Conservation (phyloP, 2,329 filamentous ascomycete species). For the Neoascochyta sp. region DNA sequence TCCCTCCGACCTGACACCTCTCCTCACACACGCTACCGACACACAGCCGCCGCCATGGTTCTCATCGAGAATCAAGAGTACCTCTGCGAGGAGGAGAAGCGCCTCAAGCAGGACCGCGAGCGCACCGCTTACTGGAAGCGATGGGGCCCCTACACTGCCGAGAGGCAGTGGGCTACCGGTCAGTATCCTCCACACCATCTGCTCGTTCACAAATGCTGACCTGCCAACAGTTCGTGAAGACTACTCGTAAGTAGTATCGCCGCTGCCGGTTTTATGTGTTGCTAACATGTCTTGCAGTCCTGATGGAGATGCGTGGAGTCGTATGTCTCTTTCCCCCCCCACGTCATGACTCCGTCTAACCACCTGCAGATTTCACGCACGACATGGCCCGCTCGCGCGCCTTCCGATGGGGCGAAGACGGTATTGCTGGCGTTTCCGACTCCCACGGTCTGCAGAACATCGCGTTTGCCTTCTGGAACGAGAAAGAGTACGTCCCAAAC, state of each 20-base stretch:
- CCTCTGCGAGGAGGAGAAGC: conserved; percentile 84
- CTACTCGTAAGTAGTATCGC: conserved; percentile 61
- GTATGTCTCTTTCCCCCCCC: conserved; percentile 53
- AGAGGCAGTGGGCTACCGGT: conserved; percentile 95
- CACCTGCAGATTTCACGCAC: conserved; percentile 75
- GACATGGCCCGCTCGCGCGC: conserved; percentile 84
- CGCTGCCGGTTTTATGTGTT: conserved; percentile 6
- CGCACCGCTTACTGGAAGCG: conserved; percentile 94
- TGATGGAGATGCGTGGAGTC: conserved; percentile 89
- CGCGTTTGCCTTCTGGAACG: conserved; percentile 96
- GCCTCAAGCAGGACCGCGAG: conserved; percentile 79
- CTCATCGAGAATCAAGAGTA: conserved; percentile 84
- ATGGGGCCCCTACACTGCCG: conserved; percentile 92
- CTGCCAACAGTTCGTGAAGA: conserved; percentile 72
- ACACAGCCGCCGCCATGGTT: conserved; percentile 62
- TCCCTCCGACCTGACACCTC: conserved; percentile 7
- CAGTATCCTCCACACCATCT: conserved; percentile 30
- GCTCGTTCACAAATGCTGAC: conserved; percentile 23
- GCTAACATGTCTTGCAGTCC: conserved; percentile 52
- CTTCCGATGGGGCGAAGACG: conserved; percentile 95
- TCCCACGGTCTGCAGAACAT: conserved; percentile 89
- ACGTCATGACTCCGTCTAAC: conserved; percentile 21
- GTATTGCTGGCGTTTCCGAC: conserved; percentile 93
- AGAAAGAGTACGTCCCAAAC: conserved; percentile 69
- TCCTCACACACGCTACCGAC: conserved; percentile 6